Percentiles rank a stretch among this genome's conserved stretches.
Evolutionary conservation across 1,284 basidiomycete genomes (phyloP).

Genomic region (Athelia sp.): DNA sequence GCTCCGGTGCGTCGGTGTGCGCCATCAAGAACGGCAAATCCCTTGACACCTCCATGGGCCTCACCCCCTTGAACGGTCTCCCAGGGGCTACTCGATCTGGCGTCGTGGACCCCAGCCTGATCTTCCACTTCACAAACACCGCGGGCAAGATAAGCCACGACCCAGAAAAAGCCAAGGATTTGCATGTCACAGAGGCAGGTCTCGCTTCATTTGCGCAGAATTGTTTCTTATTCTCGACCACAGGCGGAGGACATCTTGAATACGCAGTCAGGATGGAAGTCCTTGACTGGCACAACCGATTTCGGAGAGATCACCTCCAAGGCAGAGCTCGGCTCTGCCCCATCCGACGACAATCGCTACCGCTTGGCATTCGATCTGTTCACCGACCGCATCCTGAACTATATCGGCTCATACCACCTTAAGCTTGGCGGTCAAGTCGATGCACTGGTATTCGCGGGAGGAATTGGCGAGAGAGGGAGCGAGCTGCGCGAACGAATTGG

Average conservation of each 20-base stretch:
- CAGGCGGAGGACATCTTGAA: constrained; percentile 79
- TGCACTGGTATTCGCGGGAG: constrained; percentile 81
- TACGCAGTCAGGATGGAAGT: constrained; percentile 66
- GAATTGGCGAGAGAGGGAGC: constrained; percentile 74
- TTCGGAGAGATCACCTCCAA: constrained; percentile 61
- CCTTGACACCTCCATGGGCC: constrained; percentile 80
- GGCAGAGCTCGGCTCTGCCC: constrained; percentile 20
- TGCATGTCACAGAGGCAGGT: constrained; percentile 57
- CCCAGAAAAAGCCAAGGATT: constrained; percentile 37
- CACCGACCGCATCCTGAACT: constrained; percentile 70
- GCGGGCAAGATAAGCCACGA: constrained; percentile 52
- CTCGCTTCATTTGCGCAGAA: not conserved
- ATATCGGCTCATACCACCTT: constrained; percentile 69
- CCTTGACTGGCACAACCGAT: constrained; percentile 73
- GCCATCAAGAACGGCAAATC: constrained; percentile 68
- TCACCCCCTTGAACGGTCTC: constrained; percentile 74
- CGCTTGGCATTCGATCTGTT: constrained; percentile 71
- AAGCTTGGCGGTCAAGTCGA: constrained; percentile 66
- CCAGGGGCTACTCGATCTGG: constrained; percentile 87
- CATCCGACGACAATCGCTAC: constrained; percentile 23
- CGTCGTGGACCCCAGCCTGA: constrained; percentile 75
- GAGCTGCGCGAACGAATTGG: constrained; percentile 57
- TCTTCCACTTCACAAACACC: constrained; percentile 80
- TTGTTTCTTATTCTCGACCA: not conserved
- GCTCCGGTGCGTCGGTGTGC: constrained; percentile 80